Conservation (phyloP, 257 asterid genomes). For the Solanum sejunctum region DNA sequence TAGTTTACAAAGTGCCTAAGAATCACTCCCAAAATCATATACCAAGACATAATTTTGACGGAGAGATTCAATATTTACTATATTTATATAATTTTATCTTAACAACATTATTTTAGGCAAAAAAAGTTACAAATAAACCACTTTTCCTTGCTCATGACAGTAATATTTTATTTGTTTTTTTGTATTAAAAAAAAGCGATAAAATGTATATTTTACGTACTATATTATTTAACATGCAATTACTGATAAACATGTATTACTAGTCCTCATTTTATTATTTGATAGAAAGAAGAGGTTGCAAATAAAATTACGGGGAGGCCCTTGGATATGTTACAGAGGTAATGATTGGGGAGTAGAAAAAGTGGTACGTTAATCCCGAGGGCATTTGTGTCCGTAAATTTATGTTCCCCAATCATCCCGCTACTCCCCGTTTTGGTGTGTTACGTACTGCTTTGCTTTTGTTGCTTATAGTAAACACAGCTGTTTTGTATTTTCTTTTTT, state of each 20-base stretch:
- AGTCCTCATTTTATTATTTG: background rate
- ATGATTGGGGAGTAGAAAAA: conserved; percentile 19
- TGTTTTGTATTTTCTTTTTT: conserved; percentile 9
- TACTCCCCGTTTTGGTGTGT: conserved; percentile 9
- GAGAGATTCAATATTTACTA: no score
- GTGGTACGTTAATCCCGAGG: conserved; percentile 67
- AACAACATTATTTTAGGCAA: no score
- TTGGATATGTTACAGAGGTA: conserved; percentile 7
- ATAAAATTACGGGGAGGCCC: conserved; percentile 17
- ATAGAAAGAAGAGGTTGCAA: background rate
- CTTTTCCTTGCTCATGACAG: background rate
- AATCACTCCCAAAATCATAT: background rate
- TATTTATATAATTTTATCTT: no score
- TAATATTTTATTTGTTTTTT: background rate
- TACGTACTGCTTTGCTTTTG: conserved; percentile 25
- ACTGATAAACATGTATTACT: background rate
- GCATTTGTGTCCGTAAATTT: conserved; percentile 43
- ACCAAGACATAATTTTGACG: background rate
- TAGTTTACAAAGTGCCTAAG: background rate
- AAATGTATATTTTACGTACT: background rate
- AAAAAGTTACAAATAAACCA: background rate
- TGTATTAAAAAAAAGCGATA: background rate
- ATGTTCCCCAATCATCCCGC: conserved; percentile 14
- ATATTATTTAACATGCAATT: background rate
- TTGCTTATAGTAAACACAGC: conserved; percentile 26